Percentiles rank a stretch among this genome's conserved stretches.
phyloP scores from a whole-genome alignment of 768 basidiomycete genomes.

The Trametes cinnabarina region DNA sequence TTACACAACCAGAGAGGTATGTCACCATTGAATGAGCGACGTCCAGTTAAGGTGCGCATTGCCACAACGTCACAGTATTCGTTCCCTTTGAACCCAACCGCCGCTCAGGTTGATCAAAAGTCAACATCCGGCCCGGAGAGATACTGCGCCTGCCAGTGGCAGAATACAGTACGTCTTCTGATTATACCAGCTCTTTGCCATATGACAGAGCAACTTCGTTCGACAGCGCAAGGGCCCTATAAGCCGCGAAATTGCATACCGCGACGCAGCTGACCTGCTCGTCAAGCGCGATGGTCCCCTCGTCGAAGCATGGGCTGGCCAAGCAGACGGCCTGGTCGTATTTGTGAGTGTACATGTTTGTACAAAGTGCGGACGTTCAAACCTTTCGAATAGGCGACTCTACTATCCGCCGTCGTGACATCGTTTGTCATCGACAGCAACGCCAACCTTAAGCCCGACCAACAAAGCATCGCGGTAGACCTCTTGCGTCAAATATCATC shows the following conservation, averaged over 20 bases:
- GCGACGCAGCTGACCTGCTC: not conserved
- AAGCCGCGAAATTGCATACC: not conserved
- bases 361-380: not conserved
- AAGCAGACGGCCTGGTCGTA: constrained; percentile 8
- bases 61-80: too few species aligned
- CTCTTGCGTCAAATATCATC: constrained; percentile 3
- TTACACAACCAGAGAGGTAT: too few species aligned
- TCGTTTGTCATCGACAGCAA: not conserved
- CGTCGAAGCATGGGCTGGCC: constrained; percentile 1
- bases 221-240: too few species aligned
- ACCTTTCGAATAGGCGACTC: not conserved
- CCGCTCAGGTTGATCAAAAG: too few species aligned
- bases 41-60: too few species aligned
- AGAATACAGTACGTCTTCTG: too few species aligned
- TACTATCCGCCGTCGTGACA: constrained; percentile 3
- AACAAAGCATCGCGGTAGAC: not conserved
- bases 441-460: not conserved
- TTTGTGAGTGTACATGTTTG: constrained; percentile 11
- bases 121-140: too few species aligned
- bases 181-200: too few species aligned
- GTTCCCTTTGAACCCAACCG: too few species aligned
- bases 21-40: too few species aligned
- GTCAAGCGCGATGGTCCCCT: not conserved
- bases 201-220: too few species aligned
- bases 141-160: too few species aligned